These are phyloP conservation scores for Phytophthora sp. DNA, from an alignment of 352 stramenopile genomes.

Conservation along the genomic window DNA sequence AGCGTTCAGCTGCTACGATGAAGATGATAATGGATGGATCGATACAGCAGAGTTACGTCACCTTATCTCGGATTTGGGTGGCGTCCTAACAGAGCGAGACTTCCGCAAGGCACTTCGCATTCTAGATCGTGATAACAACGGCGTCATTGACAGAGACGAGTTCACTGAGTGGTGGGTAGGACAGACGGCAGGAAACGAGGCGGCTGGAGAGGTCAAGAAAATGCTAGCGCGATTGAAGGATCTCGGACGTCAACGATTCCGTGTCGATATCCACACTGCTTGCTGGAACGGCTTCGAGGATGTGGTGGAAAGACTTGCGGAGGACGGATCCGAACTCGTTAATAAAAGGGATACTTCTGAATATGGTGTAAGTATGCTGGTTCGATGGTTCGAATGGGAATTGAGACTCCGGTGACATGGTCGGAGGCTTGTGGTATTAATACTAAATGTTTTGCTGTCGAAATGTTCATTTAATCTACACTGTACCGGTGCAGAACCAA, in stretches of 20 bases:
- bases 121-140: slow-evolving; percentile 60
- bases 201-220: slow-evolving; percentile 51
- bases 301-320: slow-evolving; percentile 50
- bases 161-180: slow-evolving; percentile 64
- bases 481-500: slow-evolving; percentile 36
- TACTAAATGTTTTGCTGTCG: no score
- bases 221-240: slow-evolving; percentile 60
- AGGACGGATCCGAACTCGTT: slow-evolving; percentile 46
- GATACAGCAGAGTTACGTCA: slow-evolving; percentile 52
- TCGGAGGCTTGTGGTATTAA: no score
- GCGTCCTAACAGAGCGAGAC: slow-evolving; percentile 55
- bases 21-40: slow-evolving; percentile 61
- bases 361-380: slow-evolving; percentile 49
- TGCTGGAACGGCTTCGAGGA: slow-evolving; percentile 57
- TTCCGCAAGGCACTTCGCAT: slow-evolving; percentile 41
- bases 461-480: no score
- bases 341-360: slow-evolving; percentile 54
- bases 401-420: no score
- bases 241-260: slow-evolving; percentile 59
- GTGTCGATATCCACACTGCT: slow-evolving; percentile 71
- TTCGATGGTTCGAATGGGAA: neutral
- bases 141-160: slow-evolving; percentile 61
- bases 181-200: slow-evolving; percentile 44
- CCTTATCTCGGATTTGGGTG: slow-evolving; percentile 64
- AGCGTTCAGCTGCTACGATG: slow-evolving; percentile 68